phyloP scores from a whole-genome alignment of 768 basidiomycete genomes.

The Panus rudis region DNA sequence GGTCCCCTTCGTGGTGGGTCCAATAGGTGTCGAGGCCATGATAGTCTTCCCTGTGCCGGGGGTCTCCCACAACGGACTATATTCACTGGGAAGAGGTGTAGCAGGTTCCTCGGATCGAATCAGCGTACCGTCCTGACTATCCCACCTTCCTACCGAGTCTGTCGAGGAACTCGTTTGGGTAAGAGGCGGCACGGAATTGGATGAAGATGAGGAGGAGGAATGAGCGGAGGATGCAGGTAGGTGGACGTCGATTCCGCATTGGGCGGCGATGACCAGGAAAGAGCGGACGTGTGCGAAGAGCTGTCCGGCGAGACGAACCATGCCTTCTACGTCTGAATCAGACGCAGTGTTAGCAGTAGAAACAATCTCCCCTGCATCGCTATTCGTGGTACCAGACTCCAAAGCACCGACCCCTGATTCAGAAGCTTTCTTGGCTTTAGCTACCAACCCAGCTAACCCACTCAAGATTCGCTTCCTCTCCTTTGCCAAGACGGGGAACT shows the following conservation, averaged over 20 bases:
- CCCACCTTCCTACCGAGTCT: constrained; percentile 26
- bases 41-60: too few species aligned
- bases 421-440: constrained; percentile 63
- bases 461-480: constrained; percentile 80
- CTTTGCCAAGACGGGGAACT: constrained; percentile 57
- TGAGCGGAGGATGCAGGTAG: constrained; percentile 24
- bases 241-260: constrained; percentile 60
- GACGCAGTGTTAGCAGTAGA: too few species aligned
- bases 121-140: constrained; percentile 24
- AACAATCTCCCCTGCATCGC: background rate
- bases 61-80: constrained; percentile 8
- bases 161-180: constrained; percentile 23
- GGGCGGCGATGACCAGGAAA: constrained; percentile 71
- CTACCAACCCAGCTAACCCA: constrained; percentile 74
- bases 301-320: constrained; percentile 76
- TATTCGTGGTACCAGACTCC: too few species aligned
- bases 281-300: constrained; percentile 75
- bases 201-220: too few species aligned
- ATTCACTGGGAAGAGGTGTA: constrained; percentile 5
- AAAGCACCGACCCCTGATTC: constrained; percentile 38
- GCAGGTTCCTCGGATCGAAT: constrained; percentile 14
- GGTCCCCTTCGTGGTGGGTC: too few species aligned
- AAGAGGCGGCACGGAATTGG: too few species aligned
- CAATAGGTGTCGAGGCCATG: too few species aligned
- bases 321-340: constrained; percentile 53